Evolutionary conservation across 306 rosid species (phyloP).

Genomic region (Carpinus viminea): DNA sequence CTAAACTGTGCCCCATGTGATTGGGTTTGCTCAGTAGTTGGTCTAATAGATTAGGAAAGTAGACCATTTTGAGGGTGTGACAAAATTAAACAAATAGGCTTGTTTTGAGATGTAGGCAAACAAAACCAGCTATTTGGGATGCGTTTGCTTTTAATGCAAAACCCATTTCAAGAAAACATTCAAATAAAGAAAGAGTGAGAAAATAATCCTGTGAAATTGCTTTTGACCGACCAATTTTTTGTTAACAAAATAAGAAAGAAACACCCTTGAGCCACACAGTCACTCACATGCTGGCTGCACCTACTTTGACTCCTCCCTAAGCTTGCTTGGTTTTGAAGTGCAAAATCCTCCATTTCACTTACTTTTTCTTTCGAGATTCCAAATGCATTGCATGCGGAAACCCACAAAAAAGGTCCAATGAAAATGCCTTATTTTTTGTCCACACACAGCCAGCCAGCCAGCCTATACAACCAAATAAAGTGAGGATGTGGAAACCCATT

Average conservation of each 20-base stretch:
- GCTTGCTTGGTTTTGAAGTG: background rate
- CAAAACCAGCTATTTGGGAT: background rate
- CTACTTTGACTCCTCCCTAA: background rate
- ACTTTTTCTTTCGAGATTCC: background rate
- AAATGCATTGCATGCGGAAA: background rate
- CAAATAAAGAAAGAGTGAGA: too few relatives aligned
- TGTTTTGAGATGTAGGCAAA: background rate
- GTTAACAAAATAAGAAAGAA: background rate
- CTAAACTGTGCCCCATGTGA: background rate
- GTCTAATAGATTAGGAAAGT: background rate
- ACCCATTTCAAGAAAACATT: too few relatives aligned
- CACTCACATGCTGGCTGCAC: background rate
- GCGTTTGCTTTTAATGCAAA: too few relatives aligned
- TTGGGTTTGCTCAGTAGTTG: background rate
- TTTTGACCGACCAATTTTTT: too few relatives aligned
- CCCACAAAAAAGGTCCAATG: background rate
- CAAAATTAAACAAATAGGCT: background rate
- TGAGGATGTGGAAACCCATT: background rate
- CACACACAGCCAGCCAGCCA: background rate
- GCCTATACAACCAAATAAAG: too few relatives aligned
- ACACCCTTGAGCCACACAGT: background rate
- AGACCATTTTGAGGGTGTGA: background rate
- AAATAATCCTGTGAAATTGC: too few relatives aligned
- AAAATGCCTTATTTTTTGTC: background rate
- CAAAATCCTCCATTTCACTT: background rate